Base-by-base conservation (phyloP, 441 rosid genomes). In the Biscutella laevigata region DNA sequence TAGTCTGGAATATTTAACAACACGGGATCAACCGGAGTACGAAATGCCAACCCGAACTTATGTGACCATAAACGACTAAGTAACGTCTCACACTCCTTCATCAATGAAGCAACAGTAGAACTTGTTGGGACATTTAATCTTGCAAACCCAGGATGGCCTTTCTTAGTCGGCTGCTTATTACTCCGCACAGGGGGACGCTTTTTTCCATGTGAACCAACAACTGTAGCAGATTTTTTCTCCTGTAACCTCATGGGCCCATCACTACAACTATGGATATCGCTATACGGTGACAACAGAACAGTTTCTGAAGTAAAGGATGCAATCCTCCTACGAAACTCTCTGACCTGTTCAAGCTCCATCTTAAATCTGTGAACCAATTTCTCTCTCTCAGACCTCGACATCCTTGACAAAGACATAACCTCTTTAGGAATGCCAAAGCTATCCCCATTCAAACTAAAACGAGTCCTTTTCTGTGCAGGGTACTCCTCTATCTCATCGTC, bases 1-100 rank as follows among this genome's bases (percentile, higher is more conserved):
- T 91, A 91, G 70, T 91, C 98, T 2, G 95, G 98, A 61, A 91
- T 83, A 43, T 91, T 85, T 74, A 88, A 66, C 73, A 70, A 51
- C 32, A 76, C 87, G 50, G 73, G 82, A 71, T 91, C 95, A 55
- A 88, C 96, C 8, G 96, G 95, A 37, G 38, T 53, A 22, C 78
- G 87, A 68, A 88, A 88, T 30, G 78, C 71, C 89, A 84, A 81
- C 39, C 79, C 80, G 50, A 17, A 69, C 40, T 77, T 74, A 64
- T 91, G 95, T 1, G 71, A 28, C 87, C 80, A 85, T 64, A 91
- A 37, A 10, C 83, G 76, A 37, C 51, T 61, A 9, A 85, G 72
- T 57, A 91, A 64, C 26, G 61, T 53, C 57, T 77, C 84, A 52
- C 95, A 91, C 46, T 80, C 94, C 66, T 88, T 80, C 91, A 85